Evolutionary conservation across 345 rosid genomes (phyloP).

Genomic region (Syzygium oleosum): DNA sequence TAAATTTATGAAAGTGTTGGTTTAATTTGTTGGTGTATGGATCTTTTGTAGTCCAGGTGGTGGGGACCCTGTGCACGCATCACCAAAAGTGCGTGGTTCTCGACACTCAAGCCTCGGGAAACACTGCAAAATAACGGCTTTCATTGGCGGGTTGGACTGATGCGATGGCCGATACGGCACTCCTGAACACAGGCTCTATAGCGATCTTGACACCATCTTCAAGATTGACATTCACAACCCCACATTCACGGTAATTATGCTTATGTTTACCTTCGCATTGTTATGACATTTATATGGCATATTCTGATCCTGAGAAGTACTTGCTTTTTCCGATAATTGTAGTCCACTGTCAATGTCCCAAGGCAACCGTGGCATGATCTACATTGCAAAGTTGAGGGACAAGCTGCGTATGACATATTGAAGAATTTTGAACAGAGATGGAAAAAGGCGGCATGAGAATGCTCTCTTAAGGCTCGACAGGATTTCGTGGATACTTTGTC

Average conservation of each 20-base stretch:
- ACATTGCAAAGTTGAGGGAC: slow-evolving; percentile 68
- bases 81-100: too few species aligned
- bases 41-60: too few species aligned
- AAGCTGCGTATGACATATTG: slow-evolving; percentile 63
- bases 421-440: slow-evolving; percentile 63
- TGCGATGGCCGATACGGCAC: slow-evolving; percentile 70
- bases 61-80: too few species aligned
- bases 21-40: too few species aligned
- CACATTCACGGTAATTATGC: slow-evolving; percentile 34
- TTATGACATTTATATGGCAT: not conserved
- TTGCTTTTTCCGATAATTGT: not conserved
- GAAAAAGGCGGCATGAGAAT: slow-evolving; percentile 43
- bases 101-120: too few species aligned
- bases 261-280: not conserved
- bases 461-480: slow-evolving; percentile 42
- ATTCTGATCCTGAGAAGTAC: not conserved
- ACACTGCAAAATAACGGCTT: slow-evolving; percentile 51
- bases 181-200: slow-evolving; percentile 46
- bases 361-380: slow-evolving; percentile 82
- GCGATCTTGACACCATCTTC: slow-evolving; percentile 43
- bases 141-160: slow-evolving; percentile 54
- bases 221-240: slow-evolving; percentile 29
- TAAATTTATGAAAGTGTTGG: too few species aligned
- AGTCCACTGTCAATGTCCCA: slow-evolving; percentile 9
- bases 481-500: too few species aligned